Evolutionary conservation across 768 basidiomycete species (phyloP).

Genomic region (Tylopilus sp.): DNA sequence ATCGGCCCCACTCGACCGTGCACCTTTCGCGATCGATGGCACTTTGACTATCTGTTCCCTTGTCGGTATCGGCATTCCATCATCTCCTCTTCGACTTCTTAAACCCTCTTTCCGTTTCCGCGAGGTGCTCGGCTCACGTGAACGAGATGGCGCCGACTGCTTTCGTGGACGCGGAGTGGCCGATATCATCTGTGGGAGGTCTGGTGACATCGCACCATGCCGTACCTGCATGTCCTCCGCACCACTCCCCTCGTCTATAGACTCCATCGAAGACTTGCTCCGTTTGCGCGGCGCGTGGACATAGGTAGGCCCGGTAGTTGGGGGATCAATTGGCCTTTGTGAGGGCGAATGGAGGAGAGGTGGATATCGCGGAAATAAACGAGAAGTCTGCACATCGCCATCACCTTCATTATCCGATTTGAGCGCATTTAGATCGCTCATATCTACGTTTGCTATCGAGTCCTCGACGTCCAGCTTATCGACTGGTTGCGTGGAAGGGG

Average conservation of each 20-base stretch:
- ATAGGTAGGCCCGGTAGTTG: constrained; percentile 12
- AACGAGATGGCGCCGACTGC: constrained; percentile 17
- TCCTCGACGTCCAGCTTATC: constrained; percentile 15
- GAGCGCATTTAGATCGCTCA: constrained; percentile 31
- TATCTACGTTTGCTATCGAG: constrained; percentile 28
- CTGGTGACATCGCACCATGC: constrained; percentile 32
- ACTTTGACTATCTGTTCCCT: constrained; percentile 2
- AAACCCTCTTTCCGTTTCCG: constrained; percentile 16
- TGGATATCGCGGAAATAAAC: constrained; percentile 26
- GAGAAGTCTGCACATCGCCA: constrained; percentile 21
- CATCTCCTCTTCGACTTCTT: constrained; percentile 5
- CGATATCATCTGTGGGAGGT: constrained; percentile 39
- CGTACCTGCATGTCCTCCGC: constrained; percentile 6
- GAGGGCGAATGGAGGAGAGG: constrained; percentile 18
- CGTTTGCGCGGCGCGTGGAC: constrained; percentile 24
- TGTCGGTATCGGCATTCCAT: constrained; percentile 13
- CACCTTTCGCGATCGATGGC: neutral
- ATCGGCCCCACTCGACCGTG: constrained; percentile 1
- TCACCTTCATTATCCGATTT: constrained; percentile 29
- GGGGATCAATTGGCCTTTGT: constrained; percentile 5
- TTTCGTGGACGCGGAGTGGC: constrained; percentile 36
- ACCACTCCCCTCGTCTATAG: constrained; percentile 10
- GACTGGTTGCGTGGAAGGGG: neutral
- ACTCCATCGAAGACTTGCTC: constrained; percentile 15
- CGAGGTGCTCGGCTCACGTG: constrained; percentile 22